Conservation (phyloP, 352 stramenopile genomes). For the Globisporangium sylvaticum region DNA sequence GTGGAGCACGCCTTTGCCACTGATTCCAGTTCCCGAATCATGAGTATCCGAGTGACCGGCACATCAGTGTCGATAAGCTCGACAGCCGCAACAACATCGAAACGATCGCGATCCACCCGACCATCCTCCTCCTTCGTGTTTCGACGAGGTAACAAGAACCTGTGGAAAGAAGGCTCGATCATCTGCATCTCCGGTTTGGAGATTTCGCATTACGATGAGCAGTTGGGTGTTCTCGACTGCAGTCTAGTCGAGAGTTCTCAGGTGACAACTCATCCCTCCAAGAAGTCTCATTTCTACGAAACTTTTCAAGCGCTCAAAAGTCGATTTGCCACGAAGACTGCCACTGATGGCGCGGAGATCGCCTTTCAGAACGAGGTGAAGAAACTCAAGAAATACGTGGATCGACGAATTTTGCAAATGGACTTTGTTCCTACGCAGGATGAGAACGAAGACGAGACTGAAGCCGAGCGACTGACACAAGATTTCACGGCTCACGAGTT, state of each 20-base stretch:
- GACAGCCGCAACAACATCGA: slow-evolving; percentile 7
- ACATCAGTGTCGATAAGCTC: slow-evolving; percentile 19
- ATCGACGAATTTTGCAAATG: slow-evolving; percentile 38
- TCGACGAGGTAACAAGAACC: slow-evolving; percentile 36
- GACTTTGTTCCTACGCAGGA: slow-evolving; percentile 36
- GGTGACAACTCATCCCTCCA: slow-evolving; percentile 50
- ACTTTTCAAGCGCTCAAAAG: slow-evolving; percentile 20
- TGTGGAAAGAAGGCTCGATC: slow-evolving; percentile 52
- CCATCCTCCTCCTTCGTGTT: slow-evolving; percentile 30
- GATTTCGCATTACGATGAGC: slow-evolving; percentile 61
- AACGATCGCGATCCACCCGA: background rate
- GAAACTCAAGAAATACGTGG: slow-evolving; percentile 44
- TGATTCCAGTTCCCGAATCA: slow-evolving; percentile 39
- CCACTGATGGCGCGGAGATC: slow-evolving; percentile 14
- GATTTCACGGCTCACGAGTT: slow-evolving; percentile 33
- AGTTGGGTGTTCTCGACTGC: slow-evolving; percentile 51
- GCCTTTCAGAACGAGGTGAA: slow-evolving; percentile 19
- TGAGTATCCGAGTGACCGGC: slow-evolving; percentile 50
- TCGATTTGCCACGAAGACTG: slow-evolving; percentile 2
- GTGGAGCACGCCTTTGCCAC: slow-evolving; percentile 59
- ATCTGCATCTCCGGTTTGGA: slow-evolving; percentile 55
- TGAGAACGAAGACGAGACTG: slow-evolving; percentile 22
- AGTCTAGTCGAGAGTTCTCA: slow-evolving; percentile 50
- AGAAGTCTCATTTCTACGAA: slow-evolving; percentile 51
- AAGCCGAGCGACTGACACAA: slow-evolving; percentile 53